A percentile compares a stretch with the other conserved stretches of the same genome.
Evolutionary conservation across 2,329 filamentous ascomycete genomes (phyloP).

Genomic region (Ascosphaera aggregata): DNA sequence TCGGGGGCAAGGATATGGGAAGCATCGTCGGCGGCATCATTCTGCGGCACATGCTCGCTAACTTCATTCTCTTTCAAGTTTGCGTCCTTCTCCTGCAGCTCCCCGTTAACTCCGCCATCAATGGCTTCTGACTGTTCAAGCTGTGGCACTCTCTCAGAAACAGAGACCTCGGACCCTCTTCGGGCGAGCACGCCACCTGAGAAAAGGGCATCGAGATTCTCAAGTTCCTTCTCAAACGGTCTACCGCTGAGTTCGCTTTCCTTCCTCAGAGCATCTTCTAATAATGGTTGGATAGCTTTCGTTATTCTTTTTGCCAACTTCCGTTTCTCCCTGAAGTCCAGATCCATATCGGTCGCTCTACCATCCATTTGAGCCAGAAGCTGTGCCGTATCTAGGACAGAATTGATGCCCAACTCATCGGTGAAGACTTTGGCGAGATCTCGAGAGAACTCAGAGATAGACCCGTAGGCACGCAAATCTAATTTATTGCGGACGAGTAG

Average conservation of each 20-base stretch:
- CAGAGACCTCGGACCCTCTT: conserved; percentile 14
- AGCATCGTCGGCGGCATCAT: conserved; percentile 7
- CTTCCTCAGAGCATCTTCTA: conserved; percentile 53
- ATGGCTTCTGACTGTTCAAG: neutral
- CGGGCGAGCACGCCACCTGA: conserved; percentile 37
- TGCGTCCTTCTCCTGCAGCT: conserved; percentile 23
- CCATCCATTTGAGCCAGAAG: conserved; percentile 27
- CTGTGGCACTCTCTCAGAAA: neutral
- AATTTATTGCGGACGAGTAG: conserved; percentile 24
- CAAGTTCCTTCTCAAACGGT: conserved; percentile 43
- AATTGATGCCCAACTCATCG: conserved; percentile 27
- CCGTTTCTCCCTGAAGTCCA: conserved; percentile 58
- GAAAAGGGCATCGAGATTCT: conserved; percentile 50
- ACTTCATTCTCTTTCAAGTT: conserved; percentile 13
- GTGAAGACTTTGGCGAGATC: conserved; percentile 34
- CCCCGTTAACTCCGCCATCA: too few relatives aligned
- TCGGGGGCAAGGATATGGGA: conserved; percentile 3
- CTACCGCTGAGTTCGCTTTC: conserved; percentile 61
- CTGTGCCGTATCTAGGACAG: conserved; percentile 21
- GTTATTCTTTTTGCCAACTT: conserved; percentile 77
- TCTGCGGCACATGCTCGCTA: conserved; percentile 4
- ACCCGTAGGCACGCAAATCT: conserved; percentile 33
- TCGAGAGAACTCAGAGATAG: conserved; percentile 34
- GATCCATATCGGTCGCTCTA: conserved; percentile 19
- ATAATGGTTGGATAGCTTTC: conserved; percentile 52